Base-by-base conservation (phyloP, 768 basidiomycete species). In the Lactarius quietus region DNA sequence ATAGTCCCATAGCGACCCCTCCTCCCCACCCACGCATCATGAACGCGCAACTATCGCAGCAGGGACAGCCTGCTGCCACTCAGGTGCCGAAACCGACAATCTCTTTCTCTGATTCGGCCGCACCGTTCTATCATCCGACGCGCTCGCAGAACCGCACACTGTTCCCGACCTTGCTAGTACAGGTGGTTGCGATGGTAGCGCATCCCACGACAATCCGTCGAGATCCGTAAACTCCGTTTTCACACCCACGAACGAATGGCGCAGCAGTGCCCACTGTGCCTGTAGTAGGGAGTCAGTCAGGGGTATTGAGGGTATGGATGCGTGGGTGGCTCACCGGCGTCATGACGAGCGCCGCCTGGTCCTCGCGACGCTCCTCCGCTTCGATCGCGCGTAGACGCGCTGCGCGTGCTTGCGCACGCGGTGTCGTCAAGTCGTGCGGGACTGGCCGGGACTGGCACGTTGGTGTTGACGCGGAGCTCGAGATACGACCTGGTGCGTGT, bases 171-270 rank as follows among this genome's bases (percentile, higher is more conserved):
- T 38, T 17, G 14, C 26, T n/a, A n/a, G n/a, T n/a, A n/a, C n/a
- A n/a, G n/a, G n/a, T n/a, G n/a, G n/a, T n/a, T n/a, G n/a, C n/a
- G n/a, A n/a, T n/a, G n/a, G n/a, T n/a, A n/a, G n/a, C 1, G 23
- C 76, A 20, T 79, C 73, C 85, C 84, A 84, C 41, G 80, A 78
- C 39, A 84, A 73, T 0, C 86, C 86, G 61, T 87, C 86, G 18
- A 87, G 78, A 72, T 87, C 86, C 62, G 79, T 77, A 70, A 86
- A 87, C 67, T 87, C 85, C 9, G 81, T 81, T 66, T 87, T 86
- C 38, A 86, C 85, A 6, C 78, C 78, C 26, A 72, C 76, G 69
- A 87, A 87, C 1, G 84, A 80, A 58, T 73, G 70, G 26, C 72
- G 23, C 31, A 79, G 68, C 5, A 73, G 69, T 8, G 74, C 73